A percentile compares a stretch with the other conserved stretches of the same genome.
phyloP scores from a whole-genome alignment of 306 rosid genomes.

The Senna siamea region DNA sequence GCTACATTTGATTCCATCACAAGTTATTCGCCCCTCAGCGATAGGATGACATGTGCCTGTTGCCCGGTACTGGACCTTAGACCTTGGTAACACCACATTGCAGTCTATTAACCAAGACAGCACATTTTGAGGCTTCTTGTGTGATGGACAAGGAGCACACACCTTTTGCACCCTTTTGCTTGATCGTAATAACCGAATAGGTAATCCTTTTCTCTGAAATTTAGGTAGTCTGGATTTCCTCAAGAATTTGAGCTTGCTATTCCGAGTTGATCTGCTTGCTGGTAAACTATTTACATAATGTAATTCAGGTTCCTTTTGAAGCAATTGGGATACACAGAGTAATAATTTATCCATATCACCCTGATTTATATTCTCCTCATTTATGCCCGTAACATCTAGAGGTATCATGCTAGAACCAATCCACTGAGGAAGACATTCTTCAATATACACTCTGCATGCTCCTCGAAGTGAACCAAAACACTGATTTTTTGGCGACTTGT shows the following conservation, averaged over 20 bases:
- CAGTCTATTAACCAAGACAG: conserved; percentile 88
- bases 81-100: conserved; percentile 65
- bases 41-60: conserved; percentile 35
- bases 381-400: conserved; percentile 26
- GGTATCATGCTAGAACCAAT: conserved; percentile 33
- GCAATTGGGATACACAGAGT: conserved; percentile 40
- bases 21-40: conserved; percentile 64
- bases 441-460: conserved; percentile 53
- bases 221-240: conserved; percentile 41
- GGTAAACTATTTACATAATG: conserved; percentile 22
- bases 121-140: conserved; percentile 61
- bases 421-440: conserved; percentile 33
- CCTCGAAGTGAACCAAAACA: conserved; percentile 37
- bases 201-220: conserved; percentile 35
- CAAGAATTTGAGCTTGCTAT: conserved; percentile 35
- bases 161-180: conserved; percentile 63
- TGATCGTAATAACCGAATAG: conserved; percentile 51
- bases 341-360: conserved; percentile 32
- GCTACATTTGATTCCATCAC: conserved; percentile 76
- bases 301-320: conserved; percentile 42
- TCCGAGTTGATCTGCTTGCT: conserved; percentile 34
- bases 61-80: conserved; percentile 56
- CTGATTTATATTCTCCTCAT: conserved; percentile 39
- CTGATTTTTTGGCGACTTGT: conserved; percentile 50
- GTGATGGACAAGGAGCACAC: conserved; percentile 46